phyloP scores from a whole-genome alignment of 176 grass and related monocot genomes.

The Poa annua region DNA sequence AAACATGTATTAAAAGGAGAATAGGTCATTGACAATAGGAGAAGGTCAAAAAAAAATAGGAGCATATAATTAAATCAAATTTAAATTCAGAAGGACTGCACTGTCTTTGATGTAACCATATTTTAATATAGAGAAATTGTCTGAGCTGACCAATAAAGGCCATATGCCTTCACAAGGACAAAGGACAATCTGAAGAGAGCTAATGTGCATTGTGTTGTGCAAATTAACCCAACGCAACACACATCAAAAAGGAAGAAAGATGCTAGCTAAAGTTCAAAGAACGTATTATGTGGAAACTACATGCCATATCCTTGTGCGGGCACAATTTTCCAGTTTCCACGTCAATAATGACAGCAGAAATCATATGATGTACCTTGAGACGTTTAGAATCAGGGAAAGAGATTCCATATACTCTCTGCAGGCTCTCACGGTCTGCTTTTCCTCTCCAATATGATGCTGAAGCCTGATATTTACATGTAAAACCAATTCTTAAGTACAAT shows the following conservation, averaged over 20 bases:
- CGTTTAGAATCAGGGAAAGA: constrained; percentile 97
- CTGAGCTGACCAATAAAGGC: constrained; percentile 15
- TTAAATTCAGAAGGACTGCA: neutral
- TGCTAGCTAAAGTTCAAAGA: neutral
- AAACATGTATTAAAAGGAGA: neutral
- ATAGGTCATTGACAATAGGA: constrained; percentile 2
- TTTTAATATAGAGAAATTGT: constrained; percentile 5
- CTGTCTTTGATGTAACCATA: neutral
- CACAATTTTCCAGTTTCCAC: constrained; percentile 23
- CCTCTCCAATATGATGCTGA: constrained; percentile 98
- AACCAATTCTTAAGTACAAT: constrained; percentile 39
- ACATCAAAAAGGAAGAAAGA: neutral
- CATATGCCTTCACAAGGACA: neutral
- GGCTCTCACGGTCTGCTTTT: constrained; percentile 91
- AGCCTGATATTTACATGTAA: constrained; percentile 60
- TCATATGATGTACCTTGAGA: constrained; percentile 70
- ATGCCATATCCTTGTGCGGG: neutral
- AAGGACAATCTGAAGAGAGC: constrained; percentile 11
- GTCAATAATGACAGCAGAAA: constrained; percentile 13
- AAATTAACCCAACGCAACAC: constrained; percentile 1
- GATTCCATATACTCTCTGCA: constrained; percentile 98
- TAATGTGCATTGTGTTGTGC: neutral
- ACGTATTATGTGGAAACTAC: neutral
- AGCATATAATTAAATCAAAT: neutral
- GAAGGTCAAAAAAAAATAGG: constrained; percentile 13